Percentiles rank a stretch among this genome's conserved stretches.
These are phyloP conservation scores for Aechmea fasciata DNA, from an alignment of 176 grass and related monocot genomes.

Conservation along the genomic window DNA sequence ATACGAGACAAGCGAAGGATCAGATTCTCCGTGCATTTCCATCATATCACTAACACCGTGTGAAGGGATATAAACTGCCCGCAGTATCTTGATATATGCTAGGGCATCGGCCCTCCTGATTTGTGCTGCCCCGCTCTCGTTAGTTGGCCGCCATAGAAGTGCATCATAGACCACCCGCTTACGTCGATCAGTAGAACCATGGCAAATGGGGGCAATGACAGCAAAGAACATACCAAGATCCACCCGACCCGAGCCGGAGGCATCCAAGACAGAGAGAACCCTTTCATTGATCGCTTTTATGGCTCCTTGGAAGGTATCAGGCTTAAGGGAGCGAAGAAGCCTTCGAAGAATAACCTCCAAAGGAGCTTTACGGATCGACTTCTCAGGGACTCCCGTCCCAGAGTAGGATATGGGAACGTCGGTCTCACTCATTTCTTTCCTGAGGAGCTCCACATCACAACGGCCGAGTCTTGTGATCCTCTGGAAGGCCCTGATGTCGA, in stretches of 20 bases:
- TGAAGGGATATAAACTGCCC: constrained; percentile 77
- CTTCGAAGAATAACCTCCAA: constrained; percentile 82
- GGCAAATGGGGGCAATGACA: constrained; percentile 72
- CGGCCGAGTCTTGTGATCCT: constrained; percentile 58
- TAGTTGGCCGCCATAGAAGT: constrained; percentile 77
- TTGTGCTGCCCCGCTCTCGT: constrained; percentile 50
- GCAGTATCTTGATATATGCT: constrained; percentile 62
- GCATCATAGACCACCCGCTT: constrained; percentile 74
- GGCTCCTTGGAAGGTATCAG: constrained; percentile 85
- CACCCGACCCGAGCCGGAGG: constrained; percentile 68
- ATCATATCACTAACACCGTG: constrained; percentile 78
- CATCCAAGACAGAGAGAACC: constrained; percentile 74
- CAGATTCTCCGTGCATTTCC: constrained; percentile 88
- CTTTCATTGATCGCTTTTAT: constrained; percentile 87
- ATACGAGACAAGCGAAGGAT: constrained; percentile 90
- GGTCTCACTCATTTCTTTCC: constrained; percentile 89
- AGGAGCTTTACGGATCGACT: constrained; percentile 82
- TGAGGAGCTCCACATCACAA: constrained; percentile 57
- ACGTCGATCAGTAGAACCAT: constrained; percentile 55
- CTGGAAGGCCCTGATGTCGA: constrained; percentile 92
- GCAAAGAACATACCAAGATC: constrained; percentile 98
- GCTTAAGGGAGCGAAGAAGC: constrained; percentile 75
- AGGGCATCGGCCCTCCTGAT: constrained; percentile 76
- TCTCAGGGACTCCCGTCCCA: constrained; percentile 58
- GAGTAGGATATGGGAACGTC: constrained; percentile 96